A percentile compares a stretch with the other conserved stretches of the same genome.
Evolutionary conservation across 257 asterid species (phyloP).

Genomic region (Solanum paucissectum): DNA sequence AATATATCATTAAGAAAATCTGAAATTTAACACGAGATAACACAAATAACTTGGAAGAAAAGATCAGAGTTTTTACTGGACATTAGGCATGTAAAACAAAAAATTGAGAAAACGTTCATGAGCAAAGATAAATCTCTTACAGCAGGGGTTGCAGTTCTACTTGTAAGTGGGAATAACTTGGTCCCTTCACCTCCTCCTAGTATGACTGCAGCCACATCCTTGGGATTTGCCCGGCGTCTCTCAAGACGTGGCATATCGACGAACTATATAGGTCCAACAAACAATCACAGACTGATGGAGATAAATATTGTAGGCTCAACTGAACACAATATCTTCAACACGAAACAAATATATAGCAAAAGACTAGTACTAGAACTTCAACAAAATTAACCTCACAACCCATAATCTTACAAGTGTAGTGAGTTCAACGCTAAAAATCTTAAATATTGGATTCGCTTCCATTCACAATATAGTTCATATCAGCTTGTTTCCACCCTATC

Average conservation of each 20-base stretch:
- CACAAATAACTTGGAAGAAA: background rate
- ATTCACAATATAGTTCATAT: background rate
- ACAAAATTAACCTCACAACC: background rate
- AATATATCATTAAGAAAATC: background rate
- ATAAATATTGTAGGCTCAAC: background rate
- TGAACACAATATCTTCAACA: background rate
- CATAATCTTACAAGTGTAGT: background rate
- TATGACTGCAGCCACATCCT: slow-evolving; percentile 87
- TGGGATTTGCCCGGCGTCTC: slow-evolving; percentile 63
- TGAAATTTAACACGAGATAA: background rate
- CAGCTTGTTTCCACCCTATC: background rate
- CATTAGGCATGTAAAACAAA: background rate
- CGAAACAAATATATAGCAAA: background rate
- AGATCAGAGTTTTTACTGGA: background rate
- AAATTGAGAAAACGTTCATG: background rate
- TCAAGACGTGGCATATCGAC: slow-evolving; percentile 36
- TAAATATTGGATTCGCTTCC: background rate
- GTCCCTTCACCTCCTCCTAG: slow-evolving; percentile 94
- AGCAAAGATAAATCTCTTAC: slow-evolving; percentile 34
- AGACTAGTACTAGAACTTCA: background rate
- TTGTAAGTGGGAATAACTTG: slow-evolving; percentile 89
- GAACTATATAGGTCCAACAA: slow-evolving; percentile 31
- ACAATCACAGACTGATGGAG: background rate
- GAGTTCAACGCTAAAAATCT: background rate
- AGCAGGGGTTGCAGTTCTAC: slow-evolving; percentile 91